These are phyloP conservation scores for Tylopilus plumbeoviolaceoides DNA, from an alignment of 768 basidiomycete species.

Conservation along the genomic window DNA sequence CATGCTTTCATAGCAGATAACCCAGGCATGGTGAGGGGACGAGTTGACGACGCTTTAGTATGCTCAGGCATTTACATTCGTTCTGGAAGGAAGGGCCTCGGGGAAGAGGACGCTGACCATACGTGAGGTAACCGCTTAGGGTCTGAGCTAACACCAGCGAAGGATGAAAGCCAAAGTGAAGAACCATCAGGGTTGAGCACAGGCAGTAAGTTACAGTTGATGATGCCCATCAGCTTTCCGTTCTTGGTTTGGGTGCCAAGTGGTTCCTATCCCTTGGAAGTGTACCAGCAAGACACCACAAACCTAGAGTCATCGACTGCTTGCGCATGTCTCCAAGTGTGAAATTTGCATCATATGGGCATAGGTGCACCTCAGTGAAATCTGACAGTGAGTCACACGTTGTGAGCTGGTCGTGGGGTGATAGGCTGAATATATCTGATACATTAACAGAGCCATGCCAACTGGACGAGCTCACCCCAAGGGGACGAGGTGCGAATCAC, in stretches of 20 bases:
- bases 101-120: no score
- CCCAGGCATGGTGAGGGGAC: not conserved
- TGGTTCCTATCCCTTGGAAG: constrained; percentile 42
- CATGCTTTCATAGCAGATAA: not conserved
- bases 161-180: no score
- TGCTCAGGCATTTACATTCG: not conserved
- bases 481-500: not conserved
- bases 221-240: constrained; percentile 53
- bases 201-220: not conserved
- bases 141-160: no score
- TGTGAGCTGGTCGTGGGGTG: not conserved
- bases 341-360: constrained; percentile 41
- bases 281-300: constrained; percentile 40
- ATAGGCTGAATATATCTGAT: constrained; percentile 2
- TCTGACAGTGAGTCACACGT: not conserved
- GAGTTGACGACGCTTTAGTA: not conserved
- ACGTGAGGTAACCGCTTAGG: no score
- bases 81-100: not conserved
- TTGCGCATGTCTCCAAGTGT: constrained; percentile 31
- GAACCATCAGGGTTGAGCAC: not conserved
- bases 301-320: constrained; percentile 40
- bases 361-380: not conserved
- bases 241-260: constrained; percentile 43
- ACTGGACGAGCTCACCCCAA: constrained; percentile 16
- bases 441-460: constrained; percentile 9